Evolutionary conservation across 805 yeast species (phyloP), one percentile per base, ranked within the genome.

Genomic region (Lipomyces yamadae): DNA sequence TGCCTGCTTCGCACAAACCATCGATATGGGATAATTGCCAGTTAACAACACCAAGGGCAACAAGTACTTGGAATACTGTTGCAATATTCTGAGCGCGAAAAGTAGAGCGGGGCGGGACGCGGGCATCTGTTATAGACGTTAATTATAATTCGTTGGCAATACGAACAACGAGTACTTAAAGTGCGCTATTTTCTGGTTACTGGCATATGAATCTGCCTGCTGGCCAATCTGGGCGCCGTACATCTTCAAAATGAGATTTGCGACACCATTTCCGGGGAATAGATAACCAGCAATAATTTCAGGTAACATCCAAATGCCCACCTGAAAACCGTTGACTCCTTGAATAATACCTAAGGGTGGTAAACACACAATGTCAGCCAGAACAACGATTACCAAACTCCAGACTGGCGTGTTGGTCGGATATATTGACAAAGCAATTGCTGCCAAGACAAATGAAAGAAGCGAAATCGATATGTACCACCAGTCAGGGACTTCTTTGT

Each of bases 201-300:
- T 79, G 42, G 84, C 78, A 73, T 81, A 86, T 62, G 81, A 78
- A 48, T 84, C 80, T 0, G 89, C 89, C 72, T 86, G 88, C 15
- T 75, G 73, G 60, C 82, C 82, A 53, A 85, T 81, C 69, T 83
- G 45, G 74, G 81, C 85, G 35, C 88, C 88, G 72, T 81, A 82
- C 7, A 87, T 83, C 76, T 86, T 86, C 78, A 85, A 81, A 72
- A 84, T 81, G 81, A 89, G 85, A 76, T 86, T 82, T 0, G 90
- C 88, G n/a, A 86, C 76, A 0, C 91, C 84, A 58, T 78, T 77
- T 0, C 86, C 90, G 3, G 90, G 90, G 8, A 84, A 78, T 65
- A 88, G 81, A 75, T 86, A 88, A 1, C 91, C 91, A 37, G 85
- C 84, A 58, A 88, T 81, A 67, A 88, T 78, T 73, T 87, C 91